phyloP scores from a whole-genome alignment of 2,329 filamentous ascomycete genomes.

The Trichophyton verrucosum region DNA sequence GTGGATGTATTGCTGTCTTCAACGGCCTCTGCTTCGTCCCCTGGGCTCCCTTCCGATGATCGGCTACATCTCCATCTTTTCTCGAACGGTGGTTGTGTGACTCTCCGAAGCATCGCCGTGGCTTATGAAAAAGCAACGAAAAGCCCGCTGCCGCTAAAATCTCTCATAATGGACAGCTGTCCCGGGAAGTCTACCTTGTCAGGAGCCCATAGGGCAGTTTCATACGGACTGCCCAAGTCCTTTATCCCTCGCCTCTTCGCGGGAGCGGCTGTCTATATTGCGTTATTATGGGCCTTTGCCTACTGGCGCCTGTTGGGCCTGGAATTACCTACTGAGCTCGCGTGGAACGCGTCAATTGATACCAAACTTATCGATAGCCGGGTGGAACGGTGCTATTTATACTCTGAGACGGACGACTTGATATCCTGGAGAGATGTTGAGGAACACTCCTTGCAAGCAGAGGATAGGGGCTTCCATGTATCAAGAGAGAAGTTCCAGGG shows the following conservation, averaged over 20 bases:
- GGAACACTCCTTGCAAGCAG: slow-evolving; percentile 24
- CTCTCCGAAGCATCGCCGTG: slow-evolving; percentile 27
- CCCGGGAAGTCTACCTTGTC: slow-evolving; percentile 28
- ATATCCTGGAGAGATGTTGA: slow-evolving; percentile 27
- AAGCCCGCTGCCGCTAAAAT: slow-evolving; percentile 27
- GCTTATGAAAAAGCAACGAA: slow-evolving; percentile 27
- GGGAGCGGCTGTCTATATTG: slow-evolving; percentile 18
- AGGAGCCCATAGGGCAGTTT: slow-evolving; percentile 23
- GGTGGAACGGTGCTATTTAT: slow-evolving; percentile 27
- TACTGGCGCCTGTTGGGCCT: slow-evolving; percentile 13
- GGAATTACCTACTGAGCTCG: slow-evolving; percentile 19
- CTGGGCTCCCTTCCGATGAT: slow-evolving; percentile 12
- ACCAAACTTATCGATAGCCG: slow-evolving; percentile 9
- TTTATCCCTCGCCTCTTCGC: slow-evolving; percentile 21
- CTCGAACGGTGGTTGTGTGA: slow-evolving; percentile 39
- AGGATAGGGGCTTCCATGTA: slow-evolving; percentile 23
- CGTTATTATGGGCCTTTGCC: slow-evolving; percentile 16
- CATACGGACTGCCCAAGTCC: slow-evolving; percentile 24
- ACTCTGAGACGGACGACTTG: slow-evolving; percentile 29
- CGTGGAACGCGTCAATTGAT: slow-evolving; percentile 24
- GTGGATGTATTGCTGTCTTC: slow-evolving; percentile 23
- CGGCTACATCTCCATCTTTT: slow-evolving; percentile 35
- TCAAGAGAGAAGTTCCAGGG: slow-evolving; percentile 26
- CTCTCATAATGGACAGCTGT: slow-evolving; percentile 35
- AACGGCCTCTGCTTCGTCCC: slow-evolving; percentile 7